Conservation (phyloP, 805 yeast genomes). For the Gaillardinia entomophila region DNA sequence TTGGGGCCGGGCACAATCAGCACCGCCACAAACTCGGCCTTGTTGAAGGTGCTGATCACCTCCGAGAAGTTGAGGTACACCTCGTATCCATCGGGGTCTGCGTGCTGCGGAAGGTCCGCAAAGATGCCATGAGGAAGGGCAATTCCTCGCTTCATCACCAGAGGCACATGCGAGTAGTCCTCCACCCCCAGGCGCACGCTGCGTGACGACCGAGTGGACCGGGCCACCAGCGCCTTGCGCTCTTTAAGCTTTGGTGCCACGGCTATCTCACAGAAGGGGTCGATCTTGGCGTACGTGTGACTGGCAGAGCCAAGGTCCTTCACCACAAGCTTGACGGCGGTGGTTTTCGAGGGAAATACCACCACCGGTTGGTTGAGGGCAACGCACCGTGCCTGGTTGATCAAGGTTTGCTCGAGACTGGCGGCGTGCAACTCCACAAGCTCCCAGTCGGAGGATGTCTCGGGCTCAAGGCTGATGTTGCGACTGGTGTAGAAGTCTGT, state of each 20-base stretch:
- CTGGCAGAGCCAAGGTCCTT: conserved; percentile 40
- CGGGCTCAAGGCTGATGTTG: conserved; percentile 73
- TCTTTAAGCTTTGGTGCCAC: conserved; percentile 59
- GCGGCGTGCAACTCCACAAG: conserved; percentile 77
- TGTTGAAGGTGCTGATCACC: conserved; percentile 23
- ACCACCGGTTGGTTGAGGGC: conserved; percentile 52
- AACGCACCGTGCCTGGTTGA: conserved; percentile 79
- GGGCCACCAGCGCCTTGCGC: conserved; percentile 9
- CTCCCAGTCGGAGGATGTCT: conserved; percentile 82
- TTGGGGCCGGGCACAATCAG: conserved; percentile 49
- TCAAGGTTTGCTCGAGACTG: conserved; percentile 63
- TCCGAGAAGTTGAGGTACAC: conserved; percentile 43
- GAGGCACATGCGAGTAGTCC: conserved; percentile 20
- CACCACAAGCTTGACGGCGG: conserved; percentile 55
- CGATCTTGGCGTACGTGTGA: conserved; percentile 44
- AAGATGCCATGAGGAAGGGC: conserved; percentile 48
- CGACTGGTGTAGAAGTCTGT: conserved; percentile 47
- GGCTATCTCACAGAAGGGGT: conserved; percentile 62
- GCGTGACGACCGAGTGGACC: conserved; percentile 10
- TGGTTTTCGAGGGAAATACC: conserved; percentile 57
- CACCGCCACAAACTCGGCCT: conserved; percentile 43
- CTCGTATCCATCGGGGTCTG: conserved; percentile 27
- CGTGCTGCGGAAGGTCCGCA: conserved; percentile 9
- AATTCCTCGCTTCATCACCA: conserved; percentile 48
- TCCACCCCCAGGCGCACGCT: conserved; percentile 10